Evolutionary conservation across 805 yeast genomes (phyloP).

Genomic region (Blastobotrys attinorum): DNA sequence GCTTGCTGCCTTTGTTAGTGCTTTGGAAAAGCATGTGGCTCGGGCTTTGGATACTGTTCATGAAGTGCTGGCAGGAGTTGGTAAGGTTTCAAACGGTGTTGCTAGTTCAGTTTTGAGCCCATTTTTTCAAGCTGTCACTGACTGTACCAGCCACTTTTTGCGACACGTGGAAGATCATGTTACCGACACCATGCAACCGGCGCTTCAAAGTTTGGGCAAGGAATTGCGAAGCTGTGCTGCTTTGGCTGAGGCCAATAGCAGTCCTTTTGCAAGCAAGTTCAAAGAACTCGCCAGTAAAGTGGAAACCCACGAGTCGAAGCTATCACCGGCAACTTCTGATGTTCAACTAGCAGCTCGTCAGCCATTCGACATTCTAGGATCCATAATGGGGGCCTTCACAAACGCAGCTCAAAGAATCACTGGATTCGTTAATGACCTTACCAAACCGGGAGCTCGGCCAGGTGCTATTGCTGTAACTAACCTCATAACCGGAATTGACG

Average conservation of each 20-base stretch:
- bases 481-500: conserved; percentile 18
- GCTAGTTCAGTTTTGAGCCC: conserved; percentile 21
- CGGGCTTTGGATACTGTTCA: too few relatives aligned
- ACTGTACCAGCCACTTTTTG: too few relatives aligned
- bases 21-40: too few relatives aligned
- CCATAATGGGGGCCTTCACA: conserved; percentile 12
- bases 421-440: conserved; percentile 2
- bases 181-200: too few relatives aligned
- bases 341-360: background rate
- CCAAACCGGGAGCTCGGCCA: conserved; percentile 4
- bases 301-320: conserved; percentile 1
- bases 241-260: conserved; percentile 1
- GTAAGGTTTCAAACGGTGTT: too few relatives aligned
- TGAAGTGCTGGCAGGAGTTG: too few relatives aligned
- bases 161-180: too few relatives aligned
- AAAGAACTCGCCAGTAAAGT: background rate
- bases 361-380: background rate
- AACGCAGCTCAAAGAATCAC: conserved; percentile 17
- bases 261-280: background rate
- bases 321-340: too few relatives aligned
- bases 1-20: too few relatives aligned
- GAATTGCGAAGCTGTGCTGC: conserved; percentile 7
- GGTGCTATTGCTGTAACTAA: conserved; percentile 14
- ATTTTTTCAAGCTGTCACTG: conserved; percentile 25
- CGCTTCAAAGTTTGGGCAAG: too few relatives aligned